Evolutionary conservation across 2,329 filamentous ascomycete genomes (phyloP), one percentile per base, ranked within the genome.

Genomic region (Xylariaceae sp.): DNA sequence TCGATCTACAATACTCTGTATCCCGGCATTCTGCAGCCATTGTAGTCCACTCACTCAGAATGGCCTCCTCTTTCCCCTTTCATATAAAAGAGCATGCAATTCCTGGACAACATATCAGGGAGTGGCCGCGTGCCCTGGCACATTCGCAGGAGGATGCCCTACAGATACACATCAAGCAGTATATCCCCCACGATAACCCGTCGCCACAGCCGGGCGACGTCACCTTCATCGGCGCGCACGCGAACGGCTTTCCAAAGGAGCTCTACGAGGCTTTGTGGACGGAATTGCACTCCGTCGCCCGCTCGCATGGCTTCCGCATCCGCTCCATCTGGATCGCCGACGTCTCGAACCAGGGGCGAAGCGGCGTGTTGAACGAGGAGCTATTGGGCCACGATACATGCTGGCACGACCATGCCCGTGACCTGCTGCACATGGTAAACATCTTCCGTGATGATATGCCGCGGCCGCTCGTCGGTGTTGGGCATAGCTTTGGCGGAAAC

Each of bases 181-280:
- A 97, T 61, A 85, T 78, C 0, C 90, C 90, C 2, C 69, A 79
- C 41, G 76, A 83, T 57, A 89, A 90, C 54, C 73, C 71, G 0
- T 64, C 69, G 18, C 85, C 88, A 0, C 72, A 79, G 48, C 77
- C 80, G 1, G 87, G 87, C 26, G 87, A 93, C 63, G 69, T 96
- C 8, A 96, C 89, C 16, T 82, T 97, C 44, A 81, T 97, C 41
- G 89, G 78, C 9, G 84, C 85, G 4, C 90, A 96, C 66, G 91
- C 89, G 37, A 96, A 96, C 68, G 91, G 85, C 9, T 95, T 96
- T 52, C 86, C 88, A 9, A 97, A 96, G 85, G 91, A 97, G 71
- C 66, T 96, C 2, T 96, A 96, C 59, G 90, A 96, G 56, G 87
- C 91, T 0, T 69, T 96, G 0, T 96, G 89, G 86, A 87, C 91